Evolutionary conservation across 306 rosid genomes (phyloP), one percentile per base, ranked within the genome.

Genomic region (Ammopiptanthus mongolicus): DNA sequence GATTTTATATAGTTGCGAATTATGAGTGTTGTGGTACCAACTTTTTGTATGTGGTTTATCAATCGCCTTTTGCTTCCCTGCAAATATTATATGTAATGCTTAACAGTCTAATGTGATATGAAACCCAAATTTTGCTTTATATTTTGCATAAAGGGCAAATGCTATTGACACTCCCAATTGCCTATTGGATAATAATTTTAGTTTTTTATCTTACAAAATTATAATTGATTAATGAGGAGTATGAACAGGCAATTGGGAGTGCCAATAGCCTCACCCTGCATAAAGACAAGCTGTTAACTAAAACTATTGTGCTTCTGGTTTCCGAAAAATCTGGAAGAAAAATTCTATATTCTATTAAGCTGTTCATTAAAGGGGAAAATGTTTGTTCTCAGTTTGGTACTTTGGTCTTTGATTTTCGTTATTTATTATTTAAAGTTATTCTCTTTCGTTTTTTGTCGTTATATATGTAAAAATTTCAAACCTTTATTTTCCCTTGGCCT

Each of bases 301-400:
- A 18, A 52, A 48, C 17, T 65, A 36, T 28, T 37, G 10, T 78
- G 59, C 12, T 61, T 66, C 15, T 66, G 62, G 58, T 25, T 78
- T 71, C 48, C 74, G 33, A 22, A 56, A 10, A 46, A 36, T 73
- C 46, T 67, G 47, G 37, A 61, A 65, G 48, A 51, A 53, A 52
- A 41, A 18, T 14, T 71, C 58, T 37, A 21, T 22, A 60, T 46
- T 67, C 15, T 60, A 13, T 31, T 52, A 63, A 28, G 68, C 21
- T 19, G 47, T 18, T 70, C 52, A 55, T 64, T 12, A 14, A 21
- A 33, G 76, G 69, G 53, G 51, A 6, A 2, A 69, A 23, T 17
- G 29, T 73, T 25, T 70, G 59, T 78, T 68, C 47, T 25, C 28
- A 13, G 59, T n/a, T 55, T 73, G 77, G 42, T 78, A 13, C 52